phyloP scores from a whole-genome alignment of 805 yeast genomes.

The Trichomonascus vanleenenianus region DNA sequence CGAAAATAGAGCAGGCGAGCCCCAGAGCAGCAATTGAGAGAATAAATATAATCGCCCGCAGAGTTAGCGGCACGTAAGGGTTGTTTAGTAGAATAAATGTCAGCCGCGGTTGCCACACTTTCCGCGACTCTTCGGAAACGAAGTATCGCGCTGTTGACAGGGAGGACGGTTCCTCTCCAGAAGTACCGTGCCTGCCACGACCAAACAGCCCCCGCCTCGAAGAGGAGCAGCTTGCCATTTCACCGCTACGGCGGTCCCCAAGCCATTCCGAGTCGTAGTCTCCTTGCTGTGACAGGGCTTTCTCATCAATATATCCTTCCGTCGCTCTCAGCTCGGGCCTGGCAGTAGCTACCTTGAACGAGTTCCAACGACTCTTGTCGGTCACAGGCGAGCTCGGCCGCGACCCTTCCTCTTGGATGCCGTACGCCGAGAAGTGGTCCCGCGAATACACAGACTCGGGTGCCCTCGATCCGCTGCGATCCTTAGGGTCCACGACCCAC shows the following conservation, averaged over 20 bases:
- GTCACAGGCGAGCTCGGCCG: background rate
- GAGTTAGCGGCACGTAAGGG: slow-evolving; percentile 72
- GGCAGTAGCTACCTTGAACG: slow-evolving; percentile 12
- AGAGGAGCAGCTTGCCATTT: background rate
- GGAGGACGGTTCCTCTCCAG: slow-evolving; percentile 7
- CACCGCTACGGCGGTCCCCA: background rate
- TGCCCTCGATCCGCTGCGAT: background rate
- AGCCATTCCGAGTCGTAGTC: slow-evolving; percentile 15
- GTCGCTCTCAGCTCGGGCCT: slow-evolving; percentile 7
- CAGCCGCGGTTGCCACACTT: slow-evolving; percentile 48
- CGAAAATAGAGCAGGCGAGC: slow-evolving; percentile 48
- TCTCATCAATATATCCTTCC: slow-evolving; percentile 13
- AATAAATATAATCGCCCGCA: slow-evolving; percentile 52
- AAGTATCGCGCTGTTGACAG: slow-evolving; percentile 19
- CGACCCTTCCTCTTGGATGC: background rate
- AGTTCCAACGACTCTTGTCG: slow-evolving; percentile 12
- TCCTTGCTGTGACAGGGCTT: slow-evolving; percentile 13
- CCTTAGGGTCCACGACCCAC: slow-evolving; percentile 4
- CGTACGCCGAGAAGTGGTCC: background rate
- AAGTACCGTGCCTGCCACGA: background rate
- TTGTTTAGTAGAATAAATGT: slow-evolving; percentile 56
- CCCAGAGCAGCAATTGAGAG: slow-evolving; percentile 65
- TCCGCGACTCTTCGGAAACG: slow-evolving; percentile 20
- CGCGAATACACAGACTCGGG: background rate
- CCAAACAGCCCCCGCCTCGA: background rate